These are phyloP conservation scores for Uromyces viciae-fabae DNA, from an alignment of 1,284 basidiomycete genomes.

Conservation along the genomic window DNA sequence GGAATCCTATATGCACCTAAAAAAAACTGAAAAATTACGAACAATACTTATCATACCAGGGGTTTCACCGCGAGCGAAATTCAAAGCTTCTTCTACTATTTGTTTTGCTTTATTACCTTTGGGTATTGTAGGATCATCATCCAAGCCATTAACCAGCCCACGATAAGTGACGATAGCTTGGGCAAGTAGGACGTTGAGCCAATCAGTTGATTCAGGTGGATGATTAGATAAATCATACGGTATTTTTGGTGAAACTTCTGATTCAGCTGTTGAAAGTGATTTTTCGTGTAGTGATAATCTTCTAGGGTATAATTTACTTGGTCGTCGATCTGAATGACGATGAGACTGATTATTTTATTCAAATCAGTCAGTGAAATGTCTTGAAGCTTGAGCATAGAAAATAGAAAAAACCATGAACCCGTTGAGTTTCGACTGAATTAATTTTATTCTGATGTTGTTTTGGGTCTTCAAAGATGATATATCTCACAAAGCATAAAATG, in stretches of 20 bases:
- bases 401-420: neutral
- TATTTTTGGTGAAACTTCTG: slow-evolving; percentile 57
- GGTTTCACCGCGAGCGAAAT: slow-evolving; percentile 14
- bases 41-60: slow-evolving; percentile 54
- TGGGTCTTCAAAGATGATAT: slow-evolving; percentile 60
- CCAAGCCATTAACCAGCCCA: slow-evolving; percentile 14
- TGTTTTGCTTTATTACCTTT: slow-evolving; percentile 48
- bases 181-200: slow-evolving; percentile 62
- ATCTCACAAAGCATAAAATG: slow-evolving; percentile 59
- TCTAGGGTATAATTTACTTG: slow-evolving; percentile 41
- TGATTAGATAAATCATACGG: slow-evolving; percentile 61
- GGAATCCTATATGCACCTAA: too few species aligned
- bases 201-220: slow-evolving; percentile 60
- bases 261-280: slow-evolving; percentile 54
- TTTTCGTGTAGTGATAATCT: slow-evolving; percentile 54
- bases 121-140: slow-evolving; percentile 7
- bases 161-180: slow-evolving; percentile 58
- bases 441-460: slow-evolving; percentile 47
- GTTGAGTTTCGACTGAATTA: neutral
- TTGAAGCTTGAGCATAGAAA: neutral
- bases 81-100: slow-evolving; percentile 49
- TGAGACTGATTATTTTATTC: slow-evolving; percentile 42
- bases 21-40: slow-evolving; percentile 50
- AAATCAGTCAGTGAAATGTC: neutral
- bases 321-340: slow-evolving; percentile 8